Conservation (phyloP, 1,284 basidiomycete species). For the Trametes polyzona region DNA sequence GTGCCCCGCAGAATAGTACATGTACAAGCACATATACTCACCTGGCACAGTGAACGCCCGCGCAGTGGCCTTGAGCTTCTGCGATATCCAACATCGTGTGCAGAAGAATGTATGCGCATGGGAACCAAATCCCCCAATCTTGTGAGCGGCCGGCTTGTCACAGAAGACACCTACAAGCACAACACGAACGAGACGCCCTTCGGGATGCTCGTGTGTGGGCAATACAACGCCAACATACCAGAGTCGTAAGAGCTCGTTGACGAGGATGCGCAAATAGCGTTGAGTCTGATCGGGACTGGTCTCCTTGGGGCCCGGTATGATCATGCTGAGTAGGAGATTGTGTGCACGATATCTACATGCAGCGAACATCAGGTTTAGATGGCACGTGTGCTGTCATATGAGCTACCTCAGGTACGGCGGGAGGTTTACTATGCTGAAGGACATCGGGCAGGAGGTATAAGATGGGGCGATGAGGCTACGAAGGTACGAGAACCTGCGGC, state of each 20-base stretch:
- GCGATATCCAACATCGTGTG: slow-evolving; percentile 37
- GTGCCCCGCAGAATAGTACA: too few relatives aligned
- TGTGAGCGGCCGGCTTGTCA: slow-evolving; percentile 43
- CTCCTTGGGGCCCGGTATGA: slow-evolving; percentile 43
- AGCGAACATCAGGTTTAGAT: neutral
- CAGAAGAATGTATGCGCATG: slow-evolving; percentile 39
- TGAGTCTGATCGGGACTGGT: slow-evolving; percentile 38
- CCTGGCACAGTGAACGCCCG: slow-evolving; percentile 21
- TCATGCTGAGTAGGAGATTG: slow-evolving; percentile 36
- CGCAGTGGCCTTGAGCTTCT: slow-evolving; percentile 21
- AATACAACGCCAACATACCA: slow-evolving; percentile 34
- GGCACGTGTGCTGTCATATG: neutral
- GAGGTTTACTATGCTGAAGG: slow-evolving; percentile 37
- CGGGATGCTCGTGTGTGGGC: slow-evolving; percentile 22
- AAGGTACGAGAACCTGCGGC: slow-evolving; percentile 39
- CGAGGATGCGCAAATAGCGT: slow-evolving; percentile 30
- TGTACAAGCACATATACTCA: too few relatives aligned
- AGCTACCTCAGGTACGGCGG: slow-evolving; percentile 31
- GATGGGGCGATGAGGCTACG: slow-evolving; percentile 37
- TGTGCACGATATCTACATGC: slow-evolving; percentile 34
- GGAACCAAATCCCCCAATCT: slow-evolving; percentile 39
- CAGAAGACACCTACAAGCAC: slow-evolving; percentile 38
- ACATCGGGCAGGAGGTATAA: slow-evolving; percentile 38
- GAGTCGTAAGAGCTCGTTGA: slow-evolving; percentile 39
- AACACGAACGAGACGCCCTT: slow-evolving; percentile 36